These are phyloP conservation scores for Oenanthe javanica DNA, from an alignment of 140 eudicot genomes.

Conservation along the genomic window DNA sequence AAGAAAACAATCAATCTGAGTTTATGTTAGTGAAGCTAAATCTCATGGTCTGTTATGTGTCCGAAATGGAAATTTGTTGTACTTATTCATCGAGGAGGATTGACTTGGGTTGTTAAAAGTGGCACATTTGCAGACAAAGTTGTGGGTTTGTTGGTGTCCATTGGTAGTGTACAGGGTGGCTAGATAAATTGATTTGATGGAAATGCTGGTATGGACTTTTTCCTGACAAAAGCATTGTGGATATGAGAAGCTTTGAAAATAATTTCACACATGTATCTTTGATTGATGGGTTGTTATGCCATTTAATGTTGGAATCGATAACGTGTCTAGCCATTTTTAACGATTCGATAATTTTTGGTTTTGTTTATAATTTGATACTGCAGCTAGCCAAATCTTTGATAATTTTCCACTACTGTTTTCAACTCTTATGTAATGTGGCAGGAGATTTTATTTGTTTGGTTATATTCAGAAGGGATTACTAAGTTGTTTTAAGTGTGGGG, in stretches of 20 bases:
- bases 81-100: not conserved
- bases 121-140: not conserved
- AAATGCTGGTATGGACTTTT: not conserved
- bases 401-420: not conserved
- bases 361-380: not conserved
- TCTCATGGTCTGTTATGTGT: not conserved
- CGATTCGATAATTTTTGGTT: not conserved
- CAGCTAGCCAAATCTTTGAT: not conserved
- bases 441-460: not conserved
- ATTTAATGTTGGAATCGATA: not conserved
- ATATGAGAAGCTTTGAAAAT: not conserved
- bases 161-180: constrained; percentile 14
- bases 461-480: not conserved
- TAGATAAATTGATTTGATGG: constrained; percentile 5
- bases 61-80: not conserved
- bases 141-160: not conserved
- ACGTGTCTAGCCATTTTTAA: not conserved
- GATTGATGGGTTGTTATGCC: not conserved
- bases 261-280: not conserved
- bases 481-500: not conserved
- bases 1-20: not conserved
- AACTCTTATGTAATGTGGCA: not conserved
- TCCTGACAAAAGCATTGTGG: constrained; percentile 3
- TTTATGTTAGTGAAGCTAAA: not conserved
- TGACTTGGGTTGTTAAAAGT: not conserved